Conservation (phyloP, 1,284 basidiomycete species). For the Ceratorhiza oryzae-sativae region DNA sequence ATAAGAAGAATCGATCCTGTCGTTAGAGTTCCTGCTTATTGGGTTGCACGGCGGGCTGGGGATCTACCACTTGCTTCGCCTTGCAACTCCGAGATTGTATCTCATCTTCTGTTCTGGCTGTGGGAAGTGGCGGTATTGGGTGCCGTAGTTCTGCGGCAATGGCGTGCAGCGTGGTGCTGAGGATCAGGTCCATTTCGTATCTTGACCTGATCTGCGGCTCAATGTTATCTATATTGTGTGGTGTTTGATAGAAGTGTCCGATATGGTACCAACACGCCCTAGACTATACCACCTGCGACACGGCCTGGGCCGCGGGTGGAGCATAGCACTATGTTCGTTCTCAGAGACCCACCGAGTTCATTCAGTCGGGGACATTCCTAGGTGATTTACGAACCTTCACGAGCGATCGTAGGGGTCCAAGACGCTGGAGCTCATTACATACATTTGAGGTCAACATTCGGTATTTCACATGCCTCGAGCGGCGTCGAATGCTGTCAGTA, state of each 20-base stretch:
- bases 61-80: slow-evolving; percentile 28
- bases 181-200: slow-evolving; percentile 17
- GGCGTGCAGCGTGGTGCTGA: background rate
- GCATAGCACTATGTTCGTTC: background rate
- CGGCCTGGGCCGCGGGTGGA: background rate
- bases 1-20: slow-evolving; percentile 9
- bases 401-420: background rate
- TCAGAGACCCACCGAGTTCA: background rate
- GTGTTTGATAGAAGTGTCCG: slow-evolving; percentile 1
- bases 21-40: slow-evolving; percentile 7
- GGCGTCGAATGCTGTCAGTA: background rate
- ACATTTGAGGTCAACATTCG: slow-evolving; percentile 24
- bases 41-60: slow-evolving; percentile 25
- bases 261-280: slow-evolving; percentile 11
- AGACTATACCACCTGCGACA: slow-evolving; percentile 14
- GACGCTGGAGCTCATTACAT: slow-evolving; percentile 19
- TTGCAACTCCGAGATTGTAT: slow-evolving; percentile 20
- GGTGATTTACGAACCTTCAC: background rate
- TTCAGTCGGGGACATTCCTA: background rate
- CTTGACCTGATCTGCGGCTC: slow-evolving; percentile 18
- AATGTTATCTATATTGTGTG: background rate
- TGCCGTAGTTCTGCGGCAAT: slow-evolving; percentile 1
- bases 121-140: slow-evolving; percentile 30
- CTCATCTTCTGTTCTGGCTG: slow-evolving; percentile 26
- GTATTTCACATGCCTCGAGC: slow-evolving; percentile 16